Conservation (phyloP, 148 eudicot species). For the Vaccinium vitisidaea region DNA sequence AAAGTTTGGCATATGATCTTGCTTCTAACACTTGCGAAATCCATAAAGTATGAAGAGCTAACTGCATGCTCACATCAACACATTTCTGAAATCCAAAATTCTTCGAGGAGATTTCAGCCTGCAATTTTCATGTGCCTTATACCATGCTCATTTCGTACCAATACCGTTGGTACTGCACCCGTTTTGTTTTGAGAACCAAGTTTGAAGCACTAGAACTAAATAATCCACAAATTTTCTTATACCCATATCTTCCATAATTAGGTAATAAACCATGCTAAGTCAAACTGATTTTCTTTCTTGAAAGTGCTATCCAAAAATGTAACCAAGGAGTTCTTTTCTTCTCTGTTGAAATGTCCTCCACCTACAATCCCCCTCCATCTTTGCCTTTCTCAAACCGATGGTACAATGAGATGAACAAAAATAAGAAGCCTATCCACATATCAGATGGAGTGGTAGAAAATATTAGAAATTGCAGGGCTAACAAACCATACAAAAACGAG, state of each 20-base stretch:
- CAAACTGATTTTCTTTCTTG: neutral
- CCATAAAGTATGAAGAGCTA: neutral
- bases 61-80: neutral
- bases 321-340: neutral
- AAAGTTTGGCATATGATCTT: constrained; percentile 1
- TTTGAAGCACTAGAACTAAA: neutral
- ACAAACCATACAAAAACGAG: neutral
- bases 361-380: neutral
- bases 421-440: neutral
- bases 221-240: neutral
- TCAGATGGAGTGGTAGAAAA: neutral
- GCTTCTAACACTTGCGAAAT: neutral
- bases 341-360: neutral
- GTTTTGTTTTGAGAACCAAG: neutral
- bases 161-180: neutral
- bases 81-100: neutral
- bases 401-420: neutral
- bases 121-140: neutral
- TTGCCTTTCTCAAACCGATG: too few species aligned
- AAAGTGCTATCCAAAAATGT: neutral
- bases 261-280: neutral
- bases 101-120: neutral
- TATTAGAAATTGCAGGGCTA: neutral
- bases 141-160: neutral
- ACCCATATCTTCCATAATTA: neutral